Evolutionary conservation across 2,329 filamentous ascomycete species (phyloP), one percentile per base, ranked within the genome.

Genomic region (Thielaviopsis ethacetica): DNA sequence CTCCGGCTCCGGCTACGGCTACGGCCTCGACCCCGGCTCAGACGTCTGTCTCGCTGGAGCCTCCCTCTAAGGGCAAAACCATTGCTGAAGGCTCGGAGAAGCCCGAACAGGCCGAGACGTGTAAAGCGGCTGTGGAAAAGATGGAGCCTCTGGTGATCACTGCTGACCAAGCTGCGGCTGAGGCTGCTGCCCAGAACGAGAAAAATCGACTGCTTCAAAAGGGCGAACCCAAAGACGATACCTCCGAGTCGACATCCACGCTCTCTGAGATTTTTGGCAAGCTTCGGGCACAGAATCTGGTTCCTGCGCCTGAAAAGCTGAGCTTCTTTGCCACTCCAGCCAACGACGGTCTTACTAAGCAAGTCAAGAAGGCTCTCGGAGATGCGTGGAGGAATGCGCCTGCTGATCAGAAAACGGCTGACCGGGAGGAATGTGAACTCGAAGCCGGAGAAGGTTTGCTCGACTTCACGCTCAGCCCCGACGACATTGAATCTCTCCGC

Each of bases 281-380:
- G 38, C 24, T 58, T 7, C 51, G 6, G 17, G 50, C 50, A 17
- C 34, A 58, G 27, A 58, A 22, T 6, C 15, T n/a, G 24, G 13
- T 58, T 6, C 61, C 64, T 0, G 65, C 64, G 5, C 51, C 68
- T 10, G 71, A 73, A 13, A 68, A 68, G 54, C 65, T 75, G 2
- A 67, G 68, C 12, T 62, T 75, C 10, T 62, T 75, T 26, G 66
- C 74, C 56, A 71, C 66, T 61, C 70, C 69, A 5, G 65, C 74
- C 10, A 64, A 65, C 1, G 66, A 65, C 58, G 64, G 61, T 34
- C 64, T 51, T 17, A 59, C 50, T 10, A 57, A 59, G 27, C 50
- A 59, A 27, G 30, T 59, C 17, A 41, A 49, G 19, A 58, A 50
- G 38, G 51, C 53, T 12, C 53, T 58, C 44, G 44, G 34, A 12